phyloP scores from a whole-genome alignment of 2,329 filamentous ascomycete genomes.

The Apiospora rasikravindrae region DNA sequence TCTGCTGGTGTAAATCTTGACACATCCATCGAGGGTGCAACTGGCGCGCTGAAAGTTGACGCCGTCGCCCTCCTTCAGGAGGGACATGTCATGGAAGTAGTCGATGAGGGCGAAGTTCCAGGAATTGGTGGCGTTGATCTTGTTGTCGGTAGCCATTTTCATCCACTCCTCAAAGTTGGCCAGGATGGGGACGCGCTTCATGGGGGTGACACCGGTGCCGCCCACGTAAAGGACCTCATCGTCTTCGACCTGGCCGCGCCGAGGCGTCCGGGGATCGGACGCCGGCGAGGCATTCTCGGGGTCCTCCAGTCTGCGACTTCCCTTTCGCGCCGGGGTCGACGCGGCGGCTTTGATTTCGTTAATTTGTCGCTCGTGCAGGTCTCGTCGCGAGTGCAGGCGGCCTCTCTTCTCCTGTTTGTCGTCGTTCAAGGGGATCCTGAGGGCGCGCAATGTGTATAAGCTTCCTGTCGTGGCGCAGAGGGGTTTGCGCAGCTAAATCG shows the following conservation, averaged over 20 bases:
- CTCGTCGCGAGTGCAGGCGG: constrained; percentile 85
- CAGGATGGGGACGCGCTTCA: constrained; percentile 93
- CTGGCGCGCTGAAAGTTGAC: constrained; percentile 99
- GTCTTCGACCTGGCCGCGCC: constrained; percentile 51
- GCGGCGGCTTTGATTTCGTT: constrained; percentile 87
- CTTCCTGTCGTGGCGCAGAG: background rate
- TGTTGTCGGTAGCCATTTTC: constrained; percentile 99
- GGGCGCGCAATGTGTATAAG: constrained; percentile 23
- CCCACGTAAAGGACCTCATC: constrained; percentile 70
- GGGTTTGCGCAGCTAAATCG: background rate
- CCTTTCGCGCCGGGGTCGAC: constrained; percentile 68
- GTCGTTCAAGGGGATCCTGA: constrained; percentile 93
- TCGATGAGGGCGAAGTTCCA: constrained; percentile 99
- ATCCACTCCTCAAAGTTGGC: constrained; percentile 99
- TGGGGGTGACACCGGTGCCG: constrained; percentile 83
- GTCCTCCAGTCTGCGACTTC: constrained; percentile 62
- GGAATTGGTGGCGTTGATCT: constrained; percentile 96
- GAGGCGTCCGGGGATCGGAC: constrained; percentile 63
- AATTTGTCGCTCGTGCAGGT: constrained; percentile 87
- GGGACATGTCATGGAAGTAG: constrained; percentile 99
- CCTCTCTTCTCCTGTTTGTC: constrained; percentile 91
- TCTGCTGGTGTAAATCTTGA: constrained; percentile 98
- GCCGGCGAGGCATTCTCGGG: constrained; percentile 61
- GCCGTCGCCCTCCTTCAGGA: constrained; percentile 93
- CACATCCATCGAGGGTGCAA: constrained; percentile 95